Conservation (phyloP, 2,329 filamentous ascomycete genomes). For the Paramyrothecium sp. region DNA sequence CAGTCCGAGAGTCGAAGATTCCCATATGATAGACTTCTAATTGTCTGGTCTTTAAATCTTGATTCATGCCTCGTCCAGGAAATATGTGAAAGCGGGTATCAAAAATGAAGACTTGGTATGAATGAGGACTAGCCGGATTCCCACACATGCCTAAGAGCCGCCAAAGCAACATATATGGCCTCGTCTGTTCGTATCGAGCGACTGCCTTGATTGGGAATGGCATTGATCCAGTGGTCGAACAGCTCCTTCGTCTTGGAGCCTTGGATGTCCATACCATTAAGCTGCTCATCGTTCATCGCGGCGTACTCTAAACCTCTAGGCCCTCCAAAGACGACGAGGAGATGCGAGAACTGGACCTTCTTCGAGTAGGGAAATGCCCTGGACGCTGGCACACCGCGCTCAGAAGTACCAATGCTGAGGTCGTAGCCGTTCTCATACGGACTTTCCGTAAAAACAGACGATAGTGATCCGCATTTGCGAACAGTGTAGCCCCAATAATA, state of each 20-base stretch:
- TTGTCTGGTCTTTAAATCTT: background rate
- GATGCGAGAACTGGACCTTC: conserved; percentile 59
- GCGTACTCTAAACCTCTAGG: conserved; percentile 78
- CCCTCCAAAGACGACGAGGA: conserved; percentile 78
- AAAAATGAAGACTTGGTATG: conserved; percentile 10
- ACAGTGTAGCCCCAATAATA: conserved; percentile 87
- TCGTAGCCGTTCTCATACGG: conserved; percentile 78
- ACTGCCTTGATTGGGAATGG: conserved; percentile 77
- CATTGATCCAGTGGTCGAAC: conserved; percentile 84
- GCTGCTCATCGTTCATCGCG: conserved; percentile 56
- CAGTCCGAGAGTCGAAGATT: background rate
- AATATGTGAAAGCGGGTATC: conserved; percentile 15
- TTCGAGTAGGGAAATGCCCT: conserved; percentile 42
- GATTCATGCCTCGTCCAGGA: background rate
- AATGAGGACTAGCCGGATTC: conserved; percentile 23
- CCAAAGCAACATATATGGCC: conserved; percentile 74
- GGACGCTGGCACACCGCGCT: conserved; percentile 61
- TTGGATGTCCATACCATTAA: conserved; percentile 60
- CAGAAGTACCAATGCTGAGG: conserved; percentile 78
- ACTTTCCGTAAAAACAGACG: conserved; percentile 74
- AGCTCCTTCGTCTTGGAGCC: conserved; percentile 65
- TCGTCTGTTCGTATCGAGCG: conserved; percentile 83
- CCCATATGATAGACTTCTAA: background rate
- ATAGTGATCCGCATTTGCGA: conserved; percentile 64
- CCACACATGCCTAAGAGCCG: conserved; percentile 63